A percentile compares a stretch with the other conserved stretches of the same genome.
phyloP scores from a whole-genome alignment of 2,329 filamentous ascomycete genomes.

The Hypoxylon sp. region DNA sequence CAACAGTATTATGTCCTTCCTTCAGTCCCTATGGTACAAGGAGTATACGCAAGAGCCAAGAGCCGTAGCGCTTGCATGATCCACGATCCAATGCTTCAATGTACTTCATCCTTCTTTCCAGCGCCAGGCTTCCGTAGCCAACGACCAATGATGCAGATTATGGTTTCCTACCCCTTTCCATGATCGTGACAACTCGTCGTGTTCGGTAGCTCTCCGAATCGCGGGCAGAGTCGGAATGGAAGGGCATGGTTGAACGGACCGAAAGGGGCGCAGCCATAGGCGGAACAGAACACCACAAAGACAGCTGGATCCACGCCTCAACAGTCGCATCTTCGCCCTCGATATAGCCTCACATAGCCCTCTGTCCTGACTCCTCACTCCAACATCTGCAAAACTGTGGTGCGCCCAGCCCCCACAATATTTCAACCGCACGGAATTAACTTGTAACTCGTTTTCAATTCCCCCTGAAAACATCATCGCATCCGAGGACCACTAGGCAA shows the following conservation, averaged over 20 bases:
- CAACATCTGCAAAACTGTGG: conserved; percentile 14
- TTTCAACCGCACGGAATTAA: conserved; percentile 13
- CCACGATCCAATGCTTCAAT: conserved; percentile 26
- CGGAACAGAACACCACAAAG: conserved; percentile 17
- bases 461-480: conserved; percentile 54
- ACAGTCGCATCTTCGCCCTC: conserved; percentile 9
- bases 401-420: conserved; percentile 12
- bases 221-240: conserved; percentile 3
- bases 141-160: conserved; percentile 19
- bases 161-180: conserved; percentile 2
- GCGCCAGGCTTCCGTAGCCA: conserved; percentile 18
- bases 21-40: conserved; percentile 11
- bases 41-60: conserved; percentile 35
- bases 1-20: conserved; percentile 26
- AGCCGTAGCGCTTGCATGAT: conserved; percentile 21
- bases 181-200: conserved; percentile 12
- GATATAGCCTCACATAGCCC: conserved; percentile 29
- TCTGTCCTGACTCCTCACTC: conserved; percentile 17
- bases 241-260: conserved; percentile 7
- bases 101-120: conserved; percentile 10
- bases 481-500: conserved; percentile 59
- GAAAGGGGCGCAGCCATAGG: conserved; percentile 30
- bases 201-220: conserved; percentile 21
- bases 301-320: conserved; percentile 15
- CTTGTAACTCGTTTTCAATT: not conserved